phyloP scores from a whole-genome alignment of 225 moss, liverwort and hornwort genomes.

The Asterella californica region DNA sequence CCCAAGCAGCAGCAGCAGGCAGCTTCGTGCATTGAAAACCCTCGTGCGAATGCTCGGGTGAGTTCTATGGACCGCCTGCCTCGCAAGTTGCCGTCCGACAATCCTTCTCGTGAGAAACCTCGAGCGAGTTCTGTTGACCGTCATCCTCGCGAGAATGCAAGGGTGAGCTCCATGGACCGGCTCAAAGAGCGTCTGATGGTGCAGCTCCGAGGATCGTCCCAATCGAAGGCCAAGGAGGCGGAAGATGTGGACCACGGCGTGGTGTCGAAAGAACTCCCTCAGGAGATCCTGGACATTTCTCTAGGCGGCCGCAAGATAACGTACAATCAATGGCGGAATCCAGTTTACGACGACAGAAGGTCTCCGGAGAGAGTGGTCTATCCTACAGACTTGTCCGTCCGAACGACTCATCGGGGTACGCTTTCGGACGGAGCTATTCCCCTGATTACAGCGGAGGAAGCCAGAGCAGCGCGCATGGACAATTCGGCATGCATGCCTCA shows the following conservation, averaged over 20 bases:
- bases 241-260: not conserved
- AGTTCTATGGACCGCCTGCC: not conserved
- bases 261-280: conserved; percentile 3
- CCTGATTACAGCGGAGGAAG: not conserved
- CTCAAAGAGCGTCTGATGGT: not conserved
- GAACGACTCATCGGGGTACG: not conserved
- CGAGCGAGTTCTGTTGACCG: conserved; percentile 16
- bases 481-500: conserved; percentile 14
- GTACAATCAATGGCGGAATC: conserved; percentile 44
- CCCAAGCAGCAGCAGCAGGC: not conserved
- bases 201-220: not conserved
- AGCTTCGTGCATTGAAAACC: conserved; percentile 9
- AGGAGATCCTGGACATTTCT: conserved; percentile 23
- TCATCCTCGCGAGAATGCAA: not conserved
- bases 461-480: not conserved
- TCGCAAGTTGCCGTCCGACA: not conserved
- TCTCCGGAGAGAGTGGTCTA: conserved; percentile 26
- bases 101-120: not conserved
- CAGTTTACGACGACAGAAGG: conserved; percentile 31
- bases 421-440: conserved; percentile 10
- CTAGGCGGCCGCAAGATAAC: conserved; percentile 19
- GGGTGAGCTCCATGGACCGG: not conserved
- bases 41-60: not conserved
- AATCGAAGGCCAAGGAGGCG: not conserved
- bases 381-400: conserved; percentile 12